Evolutionary conservation across 495 filamentous ascomycete species (phyloP).

Genomic region (Podospora comata): DNA sequence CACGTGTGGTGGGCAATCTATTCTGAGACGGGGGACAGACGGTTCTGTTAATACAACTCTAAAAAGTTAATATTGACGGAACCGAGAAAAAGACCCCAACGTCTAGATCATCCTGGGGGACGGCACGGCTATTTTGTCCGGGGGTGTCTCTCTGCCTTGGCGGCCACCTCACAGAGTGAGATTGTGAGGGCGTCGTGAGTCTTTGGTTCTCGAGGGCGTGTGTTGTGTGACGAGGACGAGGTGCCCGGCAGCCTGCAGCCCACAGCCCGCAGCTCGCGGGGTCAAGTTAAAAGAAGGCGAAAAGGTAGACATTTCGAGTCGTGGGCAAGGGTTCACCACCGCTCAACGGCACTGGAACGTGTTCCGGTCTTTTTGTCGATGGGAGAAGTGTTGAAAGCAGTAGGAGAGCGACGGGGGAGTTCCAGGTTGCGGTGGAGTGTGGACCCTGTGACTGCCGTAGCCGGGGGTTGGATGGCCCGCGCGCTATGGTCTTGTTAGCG

Average conservation of each 20-base stretch:
- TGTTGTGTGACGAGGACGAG: background rate
- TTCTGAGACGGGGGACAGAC: slow-evolving; percentile 19
- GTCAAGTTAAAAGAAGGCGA: background rate
- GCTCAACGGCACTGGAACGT: too few species aligned
- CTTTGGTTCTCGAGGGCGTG: background rate
- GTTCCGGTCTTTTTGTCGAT: background rate
- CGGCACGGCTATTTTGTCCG: slow-evolving; percentile 35
- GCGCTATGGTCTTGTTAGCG: slow-evolving; percentile 1
- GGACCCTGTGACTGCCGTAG: slow-evolving; percentile 22
- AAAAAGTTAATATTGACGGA: slow-evolving; percentile 24
- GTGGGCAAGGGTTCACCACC: too few species aligned
- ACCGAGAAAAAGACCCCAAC: slow-evolving; percentile 24
- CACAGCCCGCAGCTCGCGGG: too few species aligned
- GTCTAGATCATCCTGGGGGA: slow-evolving; percentile 14
- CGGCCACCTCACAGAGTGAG: too few species aligned
- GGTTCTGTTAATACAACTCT: slow-evolving; percentile 16
- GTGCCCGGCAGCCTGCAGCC: too few species aligned
- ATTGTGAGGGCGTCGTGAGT: background rate
- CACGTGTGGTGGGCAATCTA: slow-evolving; percentile 26
- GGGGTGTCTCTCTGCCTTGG: background rate
- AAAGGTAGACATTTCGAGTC: background rate
- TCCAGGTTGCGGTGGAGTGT: too few species aligned
- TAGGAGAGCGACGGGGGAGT: background rate
- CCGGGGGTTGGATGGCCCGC: slow-evolving; percentile 8
- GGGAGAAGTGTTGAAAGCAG: background rate